Conservation (phyloP, 805 yeast genomes). For the Ogataea paraovalis region DNA sequence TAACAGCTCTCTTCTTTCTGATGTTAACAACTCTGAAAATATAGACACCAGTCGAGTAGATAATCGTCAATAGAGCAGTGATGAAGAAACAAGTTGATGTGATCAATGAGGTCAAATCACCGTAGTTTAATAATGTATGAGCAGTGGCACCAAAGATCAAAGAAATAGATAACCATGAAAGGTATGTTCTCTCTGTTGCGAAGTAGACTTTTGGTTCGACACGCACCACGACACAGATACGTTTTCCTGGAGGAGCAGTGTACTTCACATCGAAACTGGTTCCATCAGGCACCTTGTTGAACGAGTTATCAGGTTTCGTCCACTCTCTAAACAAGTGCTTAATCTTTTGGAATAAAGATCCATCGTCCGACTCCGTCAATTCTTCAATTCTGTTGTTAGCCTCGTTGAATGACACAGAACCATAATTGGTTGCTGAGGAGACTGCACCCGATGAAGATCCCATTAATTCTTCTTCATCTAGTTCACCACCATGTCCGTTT, state of each 20-base stretch:
- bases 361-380: slow-evolving; percentile 5
- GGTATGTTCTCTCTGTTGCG: slow-evolving; percentile 93
- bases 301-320: slow-evolving; percentile 40
- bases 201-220: slow-evolving; percentile 99
- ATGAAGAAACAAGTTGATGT: slow-evolving; percentile 85
- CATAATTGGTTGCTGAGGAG: slow-evolving; percentile 13
- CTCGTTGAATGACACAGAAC: slow-evolving; percentile 30
- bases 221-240: slow-evolving; percentile 88
- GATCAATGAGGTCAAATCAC: slow-evolving; percentile 66
- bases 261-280: slow-evolving; percentile 57
- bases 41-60: slow-evolving; percentile 70
- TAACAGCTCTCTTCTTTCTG: slow-evolving; percentile 74
- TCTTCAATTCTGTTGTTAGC: slow-evolving; percentile 28
- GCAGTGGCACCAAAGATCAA: slow-evolving; percentile 87
- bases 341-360: slow-evolving; percentile 15
- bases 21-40: slow-evolving; percentile 79
- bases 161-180: slow-evolving; percentile 91
- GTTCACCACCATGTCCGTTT: slow-evolving; percentile 48
- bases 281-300: slow-evolving; percentile 59
- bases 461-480: slow-evolving; percentile 67
- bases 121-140: slow-evolving; percentile 79
- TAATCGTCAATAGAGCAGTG: slow-evolving; percentile 68
- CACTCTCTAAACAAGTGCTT: slow-evolving; percentile 11
- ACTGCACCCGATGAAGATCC: slow-evolving; percentile 25
- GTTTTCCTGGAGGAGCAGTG: slow-evolving; percentile 82